Base-by-base conservation (phyloP, 2,329 filamentous ascomycete genomes). In the Verticillium klebahnii region DNA sequence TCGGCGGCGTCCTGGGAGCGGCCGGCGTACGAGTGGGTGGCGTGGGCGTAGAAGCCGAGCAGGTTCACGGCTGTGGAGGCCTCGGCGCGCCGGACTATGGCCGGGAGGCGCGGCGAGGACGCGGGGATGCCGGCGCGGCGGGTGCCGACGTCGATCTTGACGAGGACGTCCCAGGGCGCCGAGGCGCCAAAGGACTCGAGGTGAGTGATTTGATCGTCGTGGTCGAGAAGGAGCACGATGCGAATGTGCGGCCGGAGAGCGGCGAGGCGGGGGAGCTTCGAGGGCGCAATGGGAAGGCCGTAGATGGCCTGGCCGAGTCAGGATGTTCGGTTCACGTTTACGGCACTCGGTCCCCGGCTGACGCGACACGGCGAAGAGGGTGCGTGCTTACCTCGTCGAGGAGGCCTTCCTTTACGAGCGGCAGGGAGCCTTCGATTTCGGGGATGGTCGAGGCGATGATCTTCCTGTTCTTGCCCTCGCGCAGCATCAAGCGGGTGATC, bases 381-480 rank as follows among this genome's bases (percentile, higher is more conserved):
- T 8, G 11, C 5, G 36, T 14, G 62, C 61, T 52, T 61, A 78
- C 76, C 67, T 79, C 76, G 15, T 78, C 72, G 1, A 79, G 64
- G 4, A 76, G 64, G 0, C 76, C 77, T 52, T 79, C 75, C 50
- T 74, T 64, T 0, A 71, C 77, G 2, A 79, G 63, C 4, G 77
- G 73, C 15, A 79, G 62, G 1, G 69, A 67, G 1, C 77, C 77
- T 7, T 73, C 68, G 25, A 79, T 77, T 58, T 78, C 77, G 7
- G 71, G 68, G 1, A 80, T 62, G 0, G 76, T 80, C 1, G 77
- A 80, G 2, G 72, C 75, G 17, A 79, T 69, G 23, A 78, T 76
- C 17, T 70, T 72, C 14, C 68, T 70, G 66, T 77, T 73, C 36
- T 68, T 71, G 15, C 75, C 75, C 25, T 71, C 67, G 1, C 67